Conservation (phyloP, 192 early-diverging fungal species). For the Backusella westeae region DNA sequence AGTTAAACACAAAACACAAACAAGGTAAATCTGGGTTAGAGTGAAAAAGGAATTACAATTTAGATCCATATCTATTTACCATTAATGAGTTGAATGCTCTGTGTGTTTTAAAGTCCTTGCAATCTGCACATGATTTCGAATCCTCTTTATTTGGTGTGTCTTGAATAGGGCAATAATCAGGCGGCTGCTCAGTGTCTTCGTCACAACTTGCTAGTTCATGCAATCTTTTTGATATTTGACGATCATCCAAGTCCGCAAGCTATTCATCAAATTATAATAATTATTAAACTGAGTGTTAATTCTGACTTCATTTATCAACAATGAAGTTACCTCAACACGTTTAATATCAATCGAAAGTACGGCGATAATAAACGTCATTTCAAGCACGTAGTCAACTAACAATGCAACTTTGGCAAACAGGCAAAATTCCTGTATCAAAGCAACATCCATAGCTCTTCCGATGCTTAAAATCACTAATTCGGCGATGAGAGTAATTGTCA, state of each 20-base stretch:
- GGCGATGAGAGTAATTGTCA: slow-evolving; percentile 53
- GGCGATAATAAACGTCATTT: slow-evolving; percentile 78
- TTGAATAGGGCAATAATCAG: slow-evolving; percentile 29
- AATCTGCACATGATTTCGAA: slow-evolving; percentile 29
- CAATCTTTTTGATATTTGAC: slow-evolving; percentile 28
- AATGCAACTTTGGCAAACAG: slow-evolving; percentile 64
- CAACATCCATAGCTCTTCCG: slow-evolving; percentile 55
- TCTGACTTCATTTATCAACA: neutral
- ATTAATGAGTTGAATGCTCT: slow-evolving; percentile 24
- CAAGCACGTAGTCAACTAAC: slow-evolving; percentile 75
- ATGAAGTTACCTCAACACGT: slow-evolving; percentile 61
- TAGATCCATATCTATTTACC: slow-evolving; percentile 20
- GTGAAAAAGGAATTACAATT: neutral
- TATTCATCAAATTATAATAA: neutral
- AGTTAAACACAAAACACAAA: neutral
- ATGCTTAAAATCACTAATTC: slow-evolving; percentile 58
- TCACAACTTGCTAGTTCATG: slow-evolving; percentile 22
- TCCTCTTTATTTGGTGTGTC: slow-evolving; percentile 12
- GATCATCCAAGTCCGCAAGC: slow-evolving; percentile 32
- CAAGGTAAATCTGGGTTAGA: slow-evolving; percentile 2
- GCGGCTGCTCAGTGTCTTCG: neutral
- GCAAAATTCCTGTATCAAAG: slow-evolving; percentile 75
- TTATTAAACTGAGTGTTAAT: neutral
- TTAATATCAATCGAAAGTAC: slow-evolving; percentile 80
- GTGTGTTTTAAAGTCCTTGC: slow-evolving; percentile 37